A percentile compares a stretch with the other conserved stretches of the same genome.
phyloP scores from a whole-genome alignment of 257 asterid species.

The Agastache rugosa region DNA sequence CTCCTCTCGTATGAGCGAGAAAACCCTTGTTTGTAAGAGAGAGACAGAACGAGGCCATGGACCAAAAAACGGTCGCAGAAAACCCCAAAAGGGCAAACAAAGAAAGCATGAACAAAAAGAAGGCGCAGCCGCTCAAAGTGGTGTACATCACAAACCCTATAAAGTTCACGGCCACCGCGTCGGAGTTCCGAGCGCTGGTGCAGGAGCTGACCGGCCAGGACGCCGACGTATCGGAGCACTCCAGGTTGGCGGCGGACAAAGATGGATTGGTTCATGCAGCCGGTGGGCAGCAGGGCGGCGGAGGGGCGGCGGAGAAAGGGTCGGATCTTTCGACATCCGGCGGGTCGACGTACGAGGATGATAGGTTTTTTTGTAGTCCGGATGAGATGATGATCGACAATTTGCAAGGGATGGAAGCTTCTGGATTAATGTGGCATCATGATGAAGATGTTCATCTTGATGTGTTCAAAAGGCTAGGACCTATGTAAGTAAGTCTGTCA shows the following conservation, averaged over 20 bases:
- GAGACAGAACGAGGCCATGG: slow-evolving; percentile 36
- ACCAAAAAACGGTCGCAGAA: slow-evolving; percentile 36
- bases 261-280: slow-evolving; percentile 1
- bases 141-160: slow-evolving; percentile 80
- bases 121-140: slow-evolving; percentile 59
- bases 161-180: slow-evolving; percentile 64
- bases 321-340: slow-evolving; percentile 33
- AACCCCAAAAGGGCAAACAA: slow-evolving; percentile 43
- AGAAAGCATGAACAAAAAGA: slow-evolving; percentile 38
- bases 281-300: slow-evolving; percentile 2
- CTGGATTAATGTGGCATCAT: slow-evolving; percentile 42
- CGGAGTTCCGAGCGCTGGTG: slow-evolving; percentile 67
- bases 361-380: not conserved
- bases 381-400: slow-evolving; percentile 41
- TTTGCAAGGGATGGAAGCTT: slow-evolving; percentile 36
- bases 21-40: not conserved
- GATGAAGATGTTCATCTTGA: slow-evolving; percentile 27
- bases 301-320: slow-evolving; percentile 25
- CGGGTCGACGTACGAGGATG: slow-evolving; percentile 38
- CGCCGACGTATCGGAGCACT: slow-evolving; percentile 47
- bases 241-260: slow-evolving; percentile 26
- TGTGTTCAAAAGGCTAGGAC: slow-evolving; percentile 40
- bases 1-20: not conserved
- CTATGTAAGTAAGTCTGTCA: slow-evolving; percentile 17
- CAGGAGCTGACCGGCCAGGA: slow-evolving; percentile 83